Evolutionary conservation across 495 filamentous ascomycete species (phyloP), one percentile per base, ranked within the genome.

Genomic region (Neurospora sp.): DNA sequence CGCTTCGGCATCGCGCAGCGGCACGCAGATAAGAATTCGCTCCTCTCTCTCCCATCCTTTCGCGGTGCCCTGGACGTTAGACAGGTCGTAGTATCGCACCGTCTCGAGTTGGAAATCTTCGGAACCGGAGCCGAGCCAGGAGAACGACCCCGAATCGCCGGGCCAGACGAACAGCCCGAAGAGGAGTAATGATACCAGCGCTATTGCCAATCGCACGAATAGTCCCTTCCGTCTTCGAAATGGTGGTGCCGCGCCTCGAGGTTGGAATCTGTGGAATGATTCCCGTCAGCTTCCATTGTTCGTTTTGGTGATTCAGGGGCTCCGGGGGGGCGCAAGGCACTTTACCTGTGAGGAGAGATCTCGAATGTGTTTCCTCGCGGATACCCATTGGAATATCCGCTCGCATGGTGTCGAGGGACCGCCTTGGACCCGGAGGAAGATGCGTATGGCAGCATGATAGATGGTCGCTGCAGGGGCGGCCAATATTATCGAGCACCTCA

Each of bases 31-130:
- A 59, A 99, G 86, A 75, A 99, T 96, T 70, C 96, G 89, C 82
- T 99, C 96, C 77, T 94, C 96, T 40, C 92, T 86, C 79, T 97
- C 94, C 96, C 96, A 98, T 12, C 96, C 96, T 75, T 91, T 89
- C 69, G 91, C 91, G 7, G 93, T 93, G 27, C 96, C 96, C 76
- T 96, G 92, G 14, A 95, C 91, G 79, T 96, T 91, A 69, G 90
- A 90, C 61, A 99, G 87, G 81, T 99, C 96, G 84, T 98, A 98
- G 81, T 98, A 97, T 69, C 94, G 92, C 66, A 98, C 92, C 3
- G 96, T 98, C 78, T 97, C 92, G 70, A 98, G 87, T 71, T 94
- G 88, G 72, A 93, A 87, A 75, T 96, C 91, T 48, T 91, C 90
- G 38, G 82, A 81, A 35, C 88, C 82, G 40, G 90, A 88, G 46